Conservation (phyloP, 768 basidiomycete species). For the Leucocoprinus birnbaumii region DNA sequence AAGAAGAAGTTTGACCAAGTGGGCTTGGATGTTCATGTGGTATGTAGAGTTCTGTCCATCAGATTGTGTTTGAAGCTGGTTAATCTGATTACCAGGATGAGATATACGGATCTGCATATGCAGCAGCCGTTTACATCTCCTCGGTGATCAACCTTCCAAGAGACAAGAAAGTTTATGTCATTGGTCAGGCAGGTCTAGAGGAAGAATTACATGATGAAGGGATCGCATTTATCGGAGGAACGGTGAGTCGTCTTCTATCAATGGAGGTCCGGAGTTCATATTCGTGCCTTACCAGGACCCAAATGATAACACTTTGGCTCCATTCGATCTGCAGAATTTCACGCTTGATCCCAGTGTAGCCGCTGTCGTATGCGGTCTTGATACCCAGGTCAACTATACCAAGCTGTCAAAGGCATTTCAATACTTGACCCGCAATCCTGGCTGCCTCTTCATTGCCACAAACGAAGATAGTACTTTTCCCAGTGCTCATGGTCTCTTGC, state of each 20-base stretch:
- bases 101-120: slow-evolving; percentile 93
- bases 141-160: slow-evolving; percentile 86
- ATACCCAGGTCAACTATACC: slow-evolving; percentile 85
- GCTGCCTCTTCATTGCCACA: slow-evolving; percentile 83
- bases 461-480: slow-evolving; percentile 95
- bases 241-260: slow-evolving; percentile 40
- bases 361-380: slow-evolving; percentile 95
- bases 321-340: slow-evolving; percentile 69
- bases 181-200: slow-evolving; percentile 89
- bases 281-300: slow-evolving; percentile 64
- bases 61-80: not conserved
- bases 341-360: slow-evolving; percentile 73
- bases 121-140: slow-evolving; percentile 70
- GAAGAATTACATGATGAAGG: slow-evolving; percentile 92
- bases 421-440: slow-evolving; percentile 79
- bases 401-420: slow-evolving; percentile 92
- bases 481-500: slow-evolving; percentile 63
- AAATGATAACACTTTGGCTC: slow-evolving; percentile 70
- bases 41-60: slow-evolving; percentile 37
- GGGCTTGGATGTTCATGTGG: slow-evolving; percentile 80
- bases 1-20: slow-evolving; percentile 90
- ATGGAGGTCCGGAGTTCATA: not conserved
- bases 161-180: slow-evolving; percentile 92
- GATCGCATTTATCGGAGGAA: slow-evolving; percentile 76
- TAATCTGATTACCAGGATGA: slow-evolving; percentile 65